Evolutionary conservation across 768 basidiomycete genomes (phyloP).

Genomic region (Mycena capillaripes): DNA sequence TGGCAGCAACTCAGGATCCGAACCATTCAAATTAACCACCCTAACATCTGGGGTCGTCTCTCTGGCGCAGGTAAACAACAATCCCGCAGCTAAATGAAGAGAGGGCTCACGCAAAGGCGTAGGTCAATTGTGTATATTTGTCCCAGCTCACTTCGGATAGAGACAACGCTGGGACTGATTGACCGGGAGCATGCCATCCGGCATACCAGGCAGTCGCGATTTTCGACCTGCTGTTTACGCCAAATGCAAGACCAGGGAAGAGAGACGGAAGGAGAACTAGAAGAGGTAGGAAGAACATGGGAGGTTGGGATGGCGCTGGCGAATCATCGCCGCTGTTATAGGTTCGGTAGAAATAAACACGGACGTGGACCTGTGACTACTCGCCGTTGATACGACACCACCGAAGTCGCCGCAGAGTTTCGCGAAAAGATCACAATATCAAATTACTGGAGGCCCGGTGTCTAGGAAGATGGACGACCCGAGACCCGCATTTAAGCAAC

Average conservation of each 20-base stretch:
- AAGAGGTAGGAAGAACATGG: slow-evolving; percentile 17
- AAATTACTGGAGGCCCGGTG: no score
- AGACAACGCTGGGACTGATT: slow-evolving; percentile 39
- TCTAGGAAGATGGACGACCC: no score
- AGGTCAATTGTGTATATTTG: slow-evolving; percentile 60
- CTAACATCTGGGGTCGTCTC: slow-evolving; percentile 43
- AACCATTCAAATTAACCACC: slow-evolving; percentile 51
- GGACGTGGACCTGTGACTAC: no score
- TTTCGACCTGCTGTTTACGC: slow-evolving; percentile 5
- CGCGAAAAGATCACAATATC: no score
- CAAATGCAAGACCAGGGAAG: slow-evolving; percentile 11
- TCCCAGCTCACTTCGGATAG: slow-evolving; percentile 58
- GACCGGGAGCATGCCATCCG: slow-evolving; percentile 54
- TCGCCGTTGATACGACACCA: no score
- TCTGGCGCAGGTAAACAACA: background rate
- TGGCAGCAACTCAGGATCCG: slow-evolving; percentile 63
- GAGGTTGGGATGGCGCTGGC: background rate
- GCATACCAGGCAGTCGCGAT: slow-evolving; percentile 61
- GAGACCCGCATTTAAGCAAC: no score
- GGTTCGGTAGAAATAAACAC: background rate
- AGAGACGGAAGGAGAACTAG: slow-evolving; percentile 1
- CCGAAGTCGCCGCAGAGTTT: no score
- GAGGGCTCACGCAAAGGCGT: slow-evolving; percentile 61
- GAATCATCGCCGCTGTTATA: slow-evolving; percentile 1
- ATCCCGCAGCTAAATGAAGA: background rate